phyloP scores from a whole-genome alignment of 257 asterid genomes.

The Euphrasia confusa region DNA sequence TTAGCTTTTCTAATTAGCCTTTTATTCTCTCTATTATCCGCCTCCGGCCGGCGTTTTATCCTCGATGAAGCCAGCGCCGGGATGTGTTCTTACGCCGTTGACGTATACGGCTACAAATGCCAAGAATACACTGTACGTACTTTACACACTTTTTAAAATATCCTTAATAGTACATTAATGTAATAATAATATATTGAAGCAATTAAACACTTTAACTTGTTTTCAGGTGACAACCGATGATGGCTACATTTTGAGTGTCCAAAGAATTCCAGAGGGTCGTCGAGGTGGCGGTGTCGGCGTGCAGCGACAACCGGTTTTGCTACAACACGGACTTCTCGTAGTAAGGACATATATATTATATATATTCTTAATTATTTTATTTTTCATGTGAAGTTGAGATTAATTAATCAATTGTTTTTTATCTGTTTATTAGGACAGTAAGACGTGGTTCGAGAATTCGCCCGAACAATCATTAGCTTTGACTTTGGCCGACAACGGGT shows the following conservation, averaged over 20 bases:
- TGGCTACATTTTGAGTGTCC: constrained; percentile 51
- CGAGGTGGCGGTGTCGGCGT: constrained; percentile 7
- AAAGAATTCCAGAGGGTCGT: constrained; percentile 45
- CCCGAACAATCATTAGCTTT: constrained; percentile 44
- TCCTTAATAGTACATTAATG: too few relatives aligned
- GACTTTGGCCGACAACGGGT: constrained; percentile 67
- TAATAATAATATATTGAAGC: background rate
- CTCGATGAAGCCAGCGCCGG: constrained; percentile 19
- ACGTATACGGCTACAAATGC: constrained; percentile 46
- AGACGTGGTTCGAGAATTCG: constrained; percentile 50
- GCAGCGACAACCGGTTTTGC: constrained; percentile 36
- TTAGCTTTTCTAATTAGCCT: too few relatives aligned
- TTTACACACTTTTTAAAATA: too few relatives aligned
- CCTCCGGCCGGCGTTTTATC: too few relatives aligned
- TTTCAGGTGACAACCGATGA: constrained; percentile 55
- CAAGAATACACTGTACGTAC: constrained; percentile 38
- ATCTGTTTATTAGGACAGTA: constrained; percentile 43
- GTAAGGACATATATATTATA: constrained; percentile 28
- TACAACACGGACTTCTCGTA: constrained; percentile 55
- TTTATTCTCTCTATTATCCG: too few relatives aligned
- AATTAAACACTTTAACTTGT: background rate
- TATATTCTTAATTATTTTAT: background rate
- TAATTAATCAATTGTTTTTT: too few relatives aligned
- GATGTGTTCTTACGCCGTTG: constrained; percentile 36
- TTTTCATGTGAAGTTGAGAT: too few relatives aligned